Evolutionary conservation across 441 rosid genomes (phyloP), one percentile per base, ranked within the genome.

Genomic region (Pelargonium myrrhifolium): DNA sequence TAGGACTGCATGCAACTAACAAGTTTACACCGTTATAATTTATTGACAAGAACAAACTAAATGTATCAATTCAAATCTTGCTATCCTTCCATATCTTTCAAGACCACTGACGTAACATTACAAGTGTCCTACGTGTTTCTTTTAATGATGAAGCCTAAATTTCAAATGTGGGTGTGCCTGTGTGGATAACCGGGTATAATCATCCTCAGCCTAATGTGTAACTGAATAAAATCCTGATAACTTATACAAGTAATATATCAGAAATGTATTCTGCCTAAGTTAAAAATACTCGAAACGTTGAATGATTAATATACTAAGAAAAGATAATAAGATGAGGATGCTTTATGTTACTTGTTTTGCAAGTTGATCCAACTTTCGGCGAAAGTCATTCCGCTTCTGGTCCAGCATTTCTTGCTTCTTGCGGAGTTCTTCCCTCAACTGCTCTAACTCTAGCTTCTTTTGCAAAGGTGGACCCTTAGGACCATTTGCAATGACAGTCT

Each of bases 331-430:
- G 68, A 56, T 37, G 65, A 75, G 45, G 68, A 71, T 0, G 58
- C 3, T 62, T 49, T 66, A 28, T 37, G 69, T 68, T 82, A 92
- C 99, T 69, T 95, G 98, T 87, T 86, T 95, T 74, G 79, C 76
- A 70, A 90, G 83, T 64, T 82, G 81, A 51, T 86, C 84, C 88
- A 95, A 76, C 74, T 86, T 78, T 63, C 82, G 89, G 68, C 86
- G 84, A 74, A 89, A 92, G 71, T 92, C 89, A 45, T 76, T 85
- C 66, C 96, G 86, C 79, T 90, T 92, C 87, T 84, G 90, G 71
- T 85, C 99, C 80, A 92, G 84, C 83, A 89, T 74, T 80, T 92
- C 92, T 78, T 83, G 99, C 82, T 89, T 95, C 85, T 87, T 89
- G 62, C 92, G 90, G 10, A 95, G 84, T 51, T 89, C 85, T 81